Base-by-base conservation (phyloP, 179 eudicot genomes). In the Spergularia azorica region DNA sequence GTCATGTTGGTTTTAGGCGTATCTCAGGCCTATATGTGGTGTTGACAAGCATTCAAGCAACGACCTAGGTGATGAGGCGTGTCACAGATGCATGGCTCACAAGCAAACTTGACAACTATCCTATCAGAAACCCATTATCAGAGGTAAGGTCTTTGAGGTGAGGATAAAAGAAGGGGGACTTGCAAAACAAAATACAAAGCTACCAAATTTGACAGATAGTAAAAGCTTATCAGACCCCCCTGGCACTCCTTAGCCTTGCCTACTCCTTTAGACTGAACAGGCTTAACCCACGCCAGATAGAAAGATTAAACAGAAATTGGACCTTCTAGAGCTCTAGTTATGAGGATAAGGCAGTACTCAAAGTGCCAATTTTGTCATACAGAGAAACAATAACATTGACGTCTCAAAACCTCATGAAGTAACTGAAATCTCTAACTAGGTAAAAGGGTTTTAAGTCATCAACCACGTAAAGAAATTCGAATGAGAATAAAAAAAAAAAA, bases 331-430 rank as follows among this genome's bases (percentile, higher is more conserved):
- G 32, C 46, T 17, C 11, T 67, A 15, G 56, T 67, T 67, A 38
- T 17, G 51, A 68, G 71, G 71, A 68, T 38, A 50, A 16, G 39
- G 9, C 18, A 50, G 57, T 68, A 68, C 39, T 68, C 48, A 21
- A 68, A 68, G 50, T 36, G 48, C 17, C 7, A 68, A 68, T 18
- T 10, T 18, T 67, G 16, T 36, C 32, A 67, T 14, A 48, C 38
- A 10, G 10, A 10, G 57, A 67, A 36, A 51, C 9, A 46, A 18
- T 50, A 67, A 70, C 26, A 70, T 54, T 4, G 39, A 26, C 12
- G 41, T 11, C 9, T 32, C 59, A 6, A 52, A 70, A 12, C 16
- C 15, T 26, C 32, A 21, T 7, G 54, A 66, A 67, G 38, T 15
- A 67, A 76, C 55, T 36, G 16, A 18, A 43, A 4, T 21, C 50